These are phyloP conservation scores for Proliferodiscus dingleyae DNA, from an alignment of 2,329 filamentous ascomycete genomes.

Conservation along the genomic window DNA sequence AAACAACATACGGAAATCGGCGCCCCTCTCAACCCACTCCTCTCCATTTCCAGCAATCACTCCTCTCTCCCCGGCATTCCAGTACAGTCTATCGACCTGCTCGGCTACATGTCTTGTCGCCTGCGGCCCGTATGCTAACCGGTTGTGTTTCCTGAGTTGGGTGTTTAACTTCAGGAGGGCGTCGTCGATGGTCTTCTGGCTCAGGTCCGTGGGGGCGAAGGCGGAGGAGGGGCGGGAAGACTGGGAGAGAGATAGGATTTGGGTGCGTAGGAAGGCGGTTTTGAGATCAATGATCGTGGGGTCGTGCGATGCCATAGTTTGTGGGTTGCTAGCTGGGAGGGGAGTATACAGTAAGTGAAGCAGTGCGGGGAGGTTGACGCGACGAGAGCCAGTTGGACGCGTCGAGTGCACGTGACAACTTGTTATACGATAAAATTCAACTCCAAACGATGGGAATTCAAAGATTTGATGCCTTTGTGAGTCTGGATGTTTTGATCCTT, in stretches of 20 bases:
- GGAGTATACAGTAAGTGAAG: not conserved
- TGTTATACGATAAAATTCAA: too few relatives aligned
- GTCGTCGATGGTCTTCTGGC: slow-evolving; percentile 50
- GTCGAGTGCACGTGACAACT: slow-evolving; percentile 2
- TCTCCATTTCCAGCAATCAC: slow-evolving; percentile 32
- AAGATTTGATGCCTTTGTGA: too few relatives aligned
- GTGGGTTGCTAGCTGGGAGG: not conserved
- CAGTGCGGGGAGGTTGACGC: not conserved
- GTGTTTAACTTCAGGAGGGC: slow-evolving; percentile 56
- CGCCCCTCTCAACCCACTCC: slow-evolving; percentile 36
- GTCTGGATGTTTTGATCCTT: too few relatives aligned
- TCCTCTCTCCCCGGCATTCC: slow-evolving; percentile 39
- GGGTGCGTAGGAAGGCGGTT: slow-evolving; percentile 56
- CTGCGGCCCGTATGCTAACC: slow-evolving; percentile 61
- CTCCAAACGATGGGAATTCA: too few relatives aligned
- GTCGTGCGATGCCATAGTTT: slow-evolving; percentile 31
- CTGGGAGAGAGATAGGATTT: slow-evolving; percentile 59
- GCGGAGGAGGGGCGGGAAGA: slow-evolving; percentile 50
- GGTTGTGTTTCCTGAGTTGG: slow-evolving; percentile 58
- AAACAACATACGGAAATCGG: slow-evolving; percentile 28
- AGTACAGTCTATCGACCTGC: slow-evolving; percentile 65
- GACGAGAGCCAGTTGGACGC: not conserved
- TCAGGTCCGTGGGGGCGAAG: slow-evolving; percentile 32
- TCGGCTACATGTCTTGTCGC: slow-evolving; percentile 68
- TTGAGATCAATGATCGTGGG: slow-evolving; percentile 60